Evolutionary conservation across 139 green algal genomes (phyloP).

Genomic region (Asterochloris erici): DNA sequence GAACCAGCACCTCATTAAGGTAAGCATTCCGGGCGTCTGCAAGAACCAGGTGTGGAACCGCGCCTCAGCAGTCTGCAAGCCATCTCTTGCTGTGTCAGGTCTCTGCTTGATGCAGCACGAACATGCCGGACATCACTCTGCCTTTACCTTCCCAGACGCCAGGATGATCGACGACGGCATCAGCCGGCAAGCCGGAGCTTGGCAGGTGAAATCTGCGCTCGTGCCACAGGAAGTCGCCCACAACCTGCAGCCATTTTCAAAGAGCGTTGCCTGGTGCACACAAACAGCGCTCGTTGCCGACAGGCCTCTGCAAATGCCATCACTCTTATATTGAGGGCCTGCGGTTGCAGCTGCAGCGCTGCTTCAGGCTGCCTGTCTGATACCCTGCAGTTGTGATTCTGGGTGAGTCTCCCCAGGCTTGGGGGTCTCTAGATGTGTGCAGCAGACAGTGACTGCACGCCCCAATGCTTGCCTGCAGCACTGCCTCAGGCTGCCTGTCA

Average conservation of each 20-base stretch:
- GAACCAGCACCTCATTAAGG: conserved; percentile 61
- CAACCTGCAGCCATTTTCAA: conserved; percentile 1
- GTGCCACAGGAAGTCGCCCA: conserved; percentile 26
- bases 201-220: conserved; percentile 20
- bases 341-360: no score
- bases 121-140: neutral
- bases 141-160: conserved; percentile 22
- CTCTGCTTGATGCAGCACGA: neutral
- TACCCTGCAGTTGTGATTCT: no score
- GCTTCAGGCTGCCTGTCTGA: no score
- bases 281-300: no score
- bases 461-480: neutral
- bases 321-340: no score
- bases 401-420: no score
- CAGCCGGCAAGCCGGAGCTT: conserved; percentile 9
- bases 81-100: neutral
- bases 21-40: conserved; percentile 43
- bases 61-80: conserved; percentile 47
- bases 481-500: neutral
- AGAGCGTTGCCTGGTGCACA: no score
- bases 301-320: no score
- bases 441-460: no score
- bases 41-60: no score
- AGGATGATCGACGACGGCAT: conserved; percentile 22
- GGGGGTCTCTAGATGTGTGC: neutral